Conservation (phyloP, 345 rosid species). For the Euphorbia lathyris region DNA sequence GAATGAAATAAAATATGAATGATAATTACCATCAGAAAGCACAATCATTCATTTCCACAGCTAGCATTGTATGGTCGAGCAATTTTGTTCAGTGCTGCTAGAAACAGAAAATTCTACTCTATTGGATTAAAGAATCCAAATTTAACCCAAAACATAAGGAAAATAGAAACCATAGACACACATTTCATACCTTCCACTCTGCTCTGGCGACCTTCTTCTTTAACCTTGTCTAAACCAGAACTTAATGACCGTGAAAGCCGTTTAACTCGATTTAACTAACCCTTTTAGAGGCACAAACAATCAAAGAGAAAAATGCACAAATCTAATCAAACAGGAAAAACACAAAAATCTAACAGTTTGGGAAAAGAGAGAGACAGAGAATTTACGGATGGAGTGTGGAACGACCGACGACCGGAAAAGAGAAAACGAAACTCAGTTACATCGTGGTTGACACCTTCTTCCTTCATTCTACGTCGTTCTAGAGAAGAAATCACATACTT, state of each 20-base stretch:
- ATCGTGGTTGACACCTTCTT: too few species aligned
- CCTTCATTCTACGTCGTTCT: too few species aligned
- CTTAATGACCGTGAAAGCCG: slow-evolving; percentile 53
- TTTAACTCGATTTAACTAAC: slow-evolving; percentile 65
- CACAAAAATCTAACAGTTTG: too few species aligned
- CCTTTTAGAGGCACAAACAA: slow-evolving; percentile 47
- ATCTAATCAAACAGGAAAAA: too few species aligned
- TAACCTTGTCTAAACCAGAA: slow-evolving; percentile 30
- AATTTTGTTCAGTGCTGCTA: background rate
- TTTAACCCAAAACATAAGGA: background rate
- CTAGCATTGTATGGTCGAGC: slow-evolving; percentile 1
- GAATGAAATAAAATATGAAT: background rate
- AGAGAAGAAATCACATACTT: too few species aligned
- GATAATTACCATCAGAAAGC: slow-evolving; percentile 3
- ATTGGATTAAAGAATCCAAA: slow-evolving; percentile 1
- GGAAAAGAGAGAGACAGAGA: too few species aligned
- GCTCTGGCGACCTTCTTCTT: slow-evolving; percentile 21
- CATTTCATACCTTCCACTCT: slow-evolving; percentile 42
- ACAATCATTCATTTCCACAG: background rate
- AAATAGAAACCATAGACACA: background rate
- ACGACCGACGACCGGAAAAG: too few species aligned
- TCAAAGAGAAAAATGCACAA: too few species aligned
- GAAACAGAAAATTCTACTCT: slow-evolving; percentile 9
- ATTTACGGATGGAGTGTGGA: too few species aligned
- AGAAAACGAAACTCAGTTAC: too few species aligned